Evolutionary conservation across 768 basidiomycete species (phyloP).

Genomic region (Harrya chromipes): DNA sequence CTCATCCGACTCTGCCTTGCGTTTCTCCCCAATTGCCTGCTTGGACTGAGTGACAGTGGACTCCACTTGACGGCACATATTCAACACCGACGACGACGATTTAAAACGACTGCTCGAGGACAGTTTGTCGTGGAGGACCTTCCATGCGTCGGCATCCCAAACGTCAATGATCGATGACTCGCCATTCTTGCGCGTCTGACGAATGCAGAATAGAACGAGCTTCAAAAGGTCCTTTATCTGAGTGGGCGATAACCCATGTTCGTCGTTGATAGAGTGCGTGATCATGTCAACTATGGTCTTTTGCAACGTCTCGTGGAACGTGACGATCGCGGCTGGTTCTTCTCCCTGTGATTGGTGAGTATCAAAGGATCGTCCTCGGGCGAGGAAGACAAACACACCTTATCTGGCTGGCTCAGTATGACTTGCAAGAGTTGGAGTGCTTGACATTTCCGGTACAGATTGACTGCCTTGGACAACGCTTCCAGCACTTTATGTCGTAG

Average conservation of each 20-base stretch:
- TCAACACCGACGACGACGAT: constrained; percentile 55
- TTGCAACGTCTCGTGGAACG: constrained; percentile 47
- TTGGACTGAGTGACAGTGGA: constrained; percentile 13
- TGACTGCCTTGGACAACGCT: constrained; percentile 58
- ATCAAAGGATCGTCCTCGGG: background rate
- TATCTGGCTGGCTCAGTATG: constrained; percentile 47
- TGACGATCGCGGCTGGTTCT: constrained; percentile 41
- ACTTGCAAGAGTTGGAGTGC: constrained; percentile 67
- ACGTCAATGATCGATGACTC: constrained; percentile 29
- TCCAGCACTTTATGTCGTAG: constrained; percentile 60
- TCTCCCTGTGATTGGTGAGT: constrained; percentile 29
- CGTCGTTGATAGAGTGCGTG: constrained; percentile 46
- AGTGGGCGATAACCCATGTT: constrained; percentile 46
- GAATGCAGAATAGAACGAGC: constrained; percentile 58
- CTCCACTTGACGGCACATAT: constrained; percentile 63
- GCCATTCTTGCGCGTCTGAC: constrained; percentile 55
- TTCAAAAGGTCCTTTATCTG: constrained; percentile 83
- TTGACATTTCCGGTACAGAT: constrained; percentile 74
- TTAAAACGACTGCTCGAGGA: constrained; percentile 56
- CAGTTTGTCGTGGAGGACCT: constrained; percentile 44
- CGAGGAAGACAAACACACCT: constrained; percentile 13
- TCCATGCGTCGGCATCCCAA: constrained; percentile 67
- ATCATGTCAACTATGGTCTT: constrained; percentile 47
- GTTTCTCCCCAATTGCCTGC: constrained; percentile 27
- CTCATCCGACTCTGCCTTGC: constrained; percentile 36